Percentiles rank a stretch among this genome's conserved stretches.
phyloP scores from a whole-genome alignment of 2,329 filamentous ascomycete species.

The Ilyonectria sp. region DNA sequence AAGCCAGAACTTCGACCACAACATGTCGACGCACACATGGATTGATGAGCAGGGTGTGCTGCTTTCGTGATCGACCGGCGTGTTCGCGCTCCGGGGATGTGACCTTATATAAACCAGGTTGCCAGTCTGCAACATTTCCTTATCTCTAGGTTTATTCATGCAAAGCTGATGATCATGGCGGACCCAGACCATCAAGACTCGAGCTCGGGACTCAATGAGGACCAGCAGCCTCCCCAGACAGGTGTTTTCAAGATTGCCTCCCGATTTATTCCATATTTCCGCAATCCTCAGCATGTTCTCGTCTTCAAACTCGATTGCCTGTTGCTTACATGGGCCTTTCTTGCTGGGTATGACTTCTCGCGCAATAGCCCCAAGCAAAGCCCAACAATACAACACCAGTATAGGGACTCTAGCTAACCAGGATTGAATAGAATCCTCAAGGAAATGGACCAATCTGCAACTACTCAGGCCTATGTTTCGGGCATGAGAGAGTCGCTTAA shows the following conservation, averaged over 20 bases:
- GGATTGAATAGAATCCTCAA: slow-evolving; percentile 46
- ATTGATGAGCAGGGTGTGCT: slow-evolving; percentile 9
- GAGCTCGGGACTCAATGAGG: slow-evolving; percentile 7
- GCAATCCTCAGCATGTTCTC: slow-evolving; percentile 51
- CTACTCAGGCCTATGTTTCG: slow-evolving; percentile 55
- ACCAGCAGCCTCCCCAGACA: slow-evolving; percentile 31
- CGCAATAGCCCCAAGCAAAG: neutral
- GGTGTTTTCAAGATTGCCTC: slow-evolving; percentile 41
- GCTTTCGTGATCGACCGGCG: slow-evolving; percentile 19
- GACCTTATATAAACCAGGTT: slow-evolving; percentile 19
- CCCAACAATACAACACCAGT: neutral
- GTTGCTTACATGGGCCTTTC: slow-evolving; percentile 55
- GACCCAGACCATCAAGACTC: slow-evolving; percentile 8
- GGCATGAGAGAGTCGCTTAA: slow-evolving; percentile 52
- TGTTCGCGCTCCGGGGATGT: slow-evolving; percentile 8
- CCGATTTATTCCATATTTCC: slow-evolving; percentile 44
- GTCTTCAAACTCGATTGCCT: slow-evolving; percentile 54
- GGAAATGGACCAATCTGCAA: slow-evolving; percentile 56
- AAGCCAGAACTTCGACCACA: slow-evolving; percentile 21
- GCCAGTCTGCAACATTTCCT: neutral
- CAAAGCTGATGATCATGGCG: neutral
- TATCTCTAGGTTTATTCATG: neutral
- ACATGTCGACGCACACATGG: slow-evolving; percentile 1
- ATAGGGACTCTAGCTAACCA: neutral
- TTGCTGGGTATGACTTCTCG: slow-evolving; percentile 47